phyloP scores from a whole-genome alignment of 176 grass and related monocot species.

The Carex cristatella region DNA sequence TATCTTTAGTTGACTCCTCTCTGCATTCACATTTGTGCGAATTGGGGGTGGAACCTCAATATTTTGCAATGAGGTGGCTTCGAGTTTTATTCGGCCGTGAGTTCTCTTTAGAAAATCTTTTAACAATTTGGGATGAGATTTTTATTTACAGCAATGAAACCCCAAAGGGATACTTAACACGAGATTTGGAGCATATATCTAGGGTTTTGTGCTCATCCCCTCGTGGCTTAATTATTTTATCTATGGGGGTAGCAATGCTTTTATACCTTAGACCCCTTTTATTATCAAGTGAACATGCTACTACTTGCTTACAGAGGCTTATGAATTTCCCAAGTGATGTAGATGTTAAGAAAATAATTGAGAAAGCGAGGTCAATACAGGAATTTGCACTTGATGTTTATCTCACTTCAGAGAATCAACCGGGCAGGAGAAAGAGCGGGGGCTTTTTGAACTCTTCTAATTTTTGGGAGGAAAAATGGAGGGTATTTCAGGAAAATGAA shows the following conservation, averaged over 20 bases:
- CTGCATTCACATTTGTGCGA: slow-evolving; percentile 81
- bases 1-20: slow-evolving; percentile 64
- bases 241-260: slow-evolving; percentile 83
- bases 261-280: slow-evolving; percentile 82
- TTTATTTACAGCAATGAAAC: slow-evolving; percentile 60
- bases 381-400: slow-evolving; percentile 64
- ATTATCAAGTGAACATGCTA: slow-evolving; percentile 86
- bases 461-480: slow-evolving; percentile 99
- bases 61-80: slow-evolving; percentile 87
- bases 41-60: slow-evolving; percentile 94
- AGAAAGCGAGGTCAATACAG: slow-evolving; percentile 74
- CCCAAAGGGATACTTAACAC: slow-evolving; percentile 8
- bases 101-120: slow-evolving; percentile 83
- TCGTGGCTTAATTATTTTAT: slow-evolving; percentile 78
- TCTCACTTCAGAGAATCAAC: slow-evolving; percentile 46
- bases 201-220: slow-evolving; percentile 63
- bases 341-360: slow-evolving; percentile 66
- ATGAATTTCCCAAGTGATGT: slow-evolving; percentile 80
- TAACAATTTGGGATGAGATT: slow-evolving; percentile 92
- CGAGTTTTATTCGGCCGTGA: slow-evolving; percentile 88
- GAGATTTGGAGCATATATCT: slow-evolving; percentile 47
- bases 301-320: slow-evolving; percentile 73
- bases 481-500: slow-evolving; percentile 49
- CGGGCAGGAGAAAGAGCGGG: slow-evolving; percentile 29
- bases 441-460: slow-evolving; percentile 33